Conservation (phyloP, 169 alveolate genomes). For the Babesia ovis region DNA sequence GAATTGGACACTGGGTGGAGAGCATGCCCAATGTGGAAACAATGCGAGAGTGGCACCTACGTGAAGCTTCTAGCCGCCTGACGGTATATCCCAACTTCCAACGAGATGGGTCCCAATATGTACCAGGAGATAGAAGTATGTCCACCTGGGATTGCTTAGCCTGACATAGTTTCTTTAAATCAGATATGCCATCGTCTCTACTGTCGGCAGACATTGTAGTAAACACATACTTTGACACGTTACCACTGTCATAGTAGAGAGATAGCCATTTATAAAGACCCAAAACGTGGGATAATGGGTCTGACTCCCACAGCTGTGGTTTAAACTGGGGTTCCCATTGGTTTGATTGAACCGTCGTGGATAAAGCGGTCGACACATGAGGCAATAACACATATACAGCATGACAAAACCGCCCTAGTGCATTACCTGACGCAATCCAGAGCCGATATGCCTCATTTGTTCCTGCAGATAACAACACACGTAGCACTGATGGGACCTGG, state of each 20-base stretch:
- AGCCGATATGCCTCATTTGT: slow-evolving; percentile 8
- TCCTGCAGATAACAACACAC: not conserved
- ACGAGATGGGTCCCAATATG: slow-evolving; percentile 27
- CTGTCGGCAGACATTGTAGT: not conserved
- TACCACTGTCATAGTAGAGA: not conserved
- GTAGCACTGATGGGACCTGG: not conserved
- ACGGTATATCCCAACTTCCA: slow-evolving; percentile 25
- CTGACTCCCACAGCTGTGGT: slow-evolving; percentile 17
- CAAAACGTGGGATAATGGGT: slow-evolving; percentile 24
- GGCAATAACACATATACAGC: slow-evolving; percentile 17
- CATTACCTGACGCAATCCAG: slow-evolving; percentile 22
- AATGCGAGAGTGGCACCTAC: not conserved
- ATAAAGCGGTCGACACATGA: not conserved
- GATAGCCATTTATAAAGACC: slow-evolving; percentile 18
- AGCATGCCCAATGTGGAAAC: not conserved
- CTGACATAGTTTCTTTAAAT: not conserved
- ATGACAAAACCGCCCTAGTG: not conserved
- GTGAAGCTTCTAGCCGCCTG: not conserved
- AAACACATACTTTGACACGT: not conserved
- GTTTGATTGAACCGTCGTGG: not conserved
- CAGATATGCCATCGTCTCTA: not conserved
- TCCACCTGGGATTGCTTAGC: not conserved
- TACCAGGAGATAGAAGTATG: slow-evolving; percentile 14
- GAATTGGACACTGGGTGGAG: not conserved
- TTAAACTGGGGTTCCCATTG: not conserved